Evolutionary conservation across 2,329 filamentous ascomycete species (phyloP), one percentile per base, ranked within the genome.

Genomic region (Ramularia endophylla): DNA sequence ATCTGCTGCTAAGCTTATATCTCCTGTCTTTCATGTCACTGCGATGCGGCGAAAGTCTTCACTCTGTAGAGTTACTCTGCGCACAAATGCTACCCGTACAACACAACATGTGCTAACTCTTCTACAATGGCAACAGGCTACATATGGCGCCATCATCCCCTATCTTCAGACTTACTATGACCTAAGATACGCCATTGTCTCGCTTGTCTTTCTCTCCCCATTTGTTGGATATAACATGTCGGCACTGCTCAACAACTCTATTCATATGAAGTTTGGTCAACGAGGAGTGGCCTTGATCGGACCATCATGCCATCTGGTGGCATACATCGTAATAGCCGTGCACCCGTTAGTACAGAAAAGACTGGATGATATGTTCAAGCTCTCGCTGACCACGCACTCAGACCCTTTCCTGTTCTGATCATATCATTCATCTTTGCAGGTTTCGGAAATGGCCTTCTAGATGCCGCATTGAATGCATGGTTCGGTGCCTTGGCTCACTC

Each of bases 401-500:
- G 22, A 1, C 81, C 81, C 0, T 87, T 80, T 53, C 76, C 81
- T 0, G 77, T 78, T 0, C 64, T 88, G 0, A 77, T 83, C 2
- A 63, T 85, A 11, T 70, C 80, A 18, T 78, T 83, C 55, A 72
- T 81, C 36, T 65, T 87, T 13, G 74, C 78, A 1, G 84, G 83
- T 2, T 80, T 85, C 36, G 84, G 84, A 1, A 87, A 83, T 57
- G 85, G 85, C 2, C 64, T 87, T 7, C 72, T 78, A 40, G 82
- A 80, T 51, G 74, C 75, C 0, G 77, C 71, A 5, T 80, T 75
- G 69, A 77, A 76, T 53, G 74, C 75, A 0, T 79, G 74, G 73
- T 71, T 80, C 15, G 85, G 85, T 8, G 83, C 81, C 53, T 85
- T 90, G 80, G 72, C 77, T 9, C 76, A 78, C 43, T 76, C 83